phyloP scores from a whole-genome alignment of 208 protist genomes.

The Perkinsela sp. region DNA sequence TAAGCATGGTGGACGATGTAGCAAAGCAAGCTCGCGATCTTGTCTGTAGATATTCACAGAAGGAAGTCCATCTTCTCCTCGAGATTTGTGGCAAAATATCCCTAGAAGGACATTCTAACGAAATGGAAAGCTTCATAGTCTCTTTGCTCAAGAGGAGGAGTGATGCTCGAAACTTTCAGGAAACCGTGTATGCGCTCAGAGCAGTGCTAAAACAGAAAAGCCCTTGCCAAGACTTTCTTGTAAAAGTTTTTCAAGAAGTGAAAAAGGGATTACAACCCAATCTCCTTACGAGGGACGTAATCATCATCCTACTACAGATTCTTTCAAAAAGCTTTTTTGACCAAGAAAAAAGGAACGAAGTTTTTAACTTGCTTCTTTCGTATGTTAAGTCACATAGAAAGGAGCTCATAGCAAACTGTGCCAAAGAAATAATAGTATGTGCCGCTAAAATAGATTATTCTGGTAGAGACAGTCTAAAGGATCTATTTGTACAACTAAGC shows the following conservation, averaged over 20 bases:
- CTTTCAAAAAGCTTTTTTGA: background rate
- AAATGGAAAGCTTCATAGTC: background rate
- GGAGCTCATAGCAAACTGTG: no score
- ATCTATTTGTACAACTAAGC: no score
- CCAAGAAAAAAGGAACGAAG: background rate
- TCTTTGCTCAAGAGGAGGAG: background rate
- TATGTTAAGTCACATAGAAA: no score
- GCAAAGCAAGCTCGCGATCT: background rate
- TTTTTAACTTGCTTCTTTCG: no score
- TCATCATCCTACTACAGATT: background rate
- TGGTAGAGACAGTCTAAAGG: no score
- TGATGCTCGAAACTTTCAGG: background rate
- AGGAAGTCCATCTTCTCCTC: background rate
- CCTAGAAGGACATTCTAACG: background rate
- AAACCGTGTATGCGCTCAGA: background rate
- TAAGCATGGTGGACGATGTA: background rate
- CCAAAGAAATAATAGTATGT: no score
- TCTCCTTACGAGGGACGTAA: background rate
- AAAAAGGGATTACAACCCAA: background rate
- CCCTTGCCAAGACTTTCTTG: background rate
- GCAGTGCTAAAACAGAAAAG: background rate
- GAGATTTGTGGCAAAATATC: background rate
- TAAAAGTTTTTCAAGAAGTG: background rate
- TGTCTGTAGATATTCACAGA: background rate
- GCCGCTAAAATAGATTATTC: no score